Conservation (phyloP, 257 asterid species). For the Cordia subcordata region DNA sequence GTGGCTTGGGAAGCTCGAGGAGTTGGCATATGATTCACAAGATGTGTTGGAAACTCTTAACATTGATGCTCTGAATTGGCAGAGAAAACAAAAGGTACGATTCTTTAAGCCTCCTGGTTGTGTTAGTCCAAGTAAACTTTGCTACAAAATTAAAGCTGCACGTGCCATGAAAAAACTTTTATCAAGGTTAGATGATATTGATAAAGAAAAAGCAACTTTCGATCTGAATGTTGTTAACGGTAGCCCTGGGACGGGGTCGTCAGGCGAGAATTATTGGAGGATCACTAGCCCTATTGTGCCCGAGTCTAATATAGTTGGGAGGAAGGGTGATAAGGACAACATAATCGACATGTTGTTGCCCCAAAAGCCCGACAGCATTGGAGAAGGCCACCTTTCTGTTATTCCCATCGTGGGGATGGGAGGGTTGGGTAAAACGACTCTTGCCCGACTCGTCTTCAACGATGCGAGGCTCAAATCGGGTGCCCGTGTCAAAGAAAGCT, state of each 20-base stretch:
- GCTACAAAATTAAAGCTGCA: background rate
- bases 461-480: background rate
- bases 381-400: background rate
- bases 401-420: slow-evolving; percentile 11
- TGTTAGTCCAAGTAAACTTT: background rate
- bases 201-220: slow-evolving; percentile 4
- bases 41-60: too few species aligned
- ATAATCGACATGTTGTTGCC: background rate
- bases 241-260: background rate
- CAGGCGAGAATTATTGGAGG: too few species aligned
- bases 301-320: slow-evolving; percentile 5
- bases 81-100: too few species aligned
- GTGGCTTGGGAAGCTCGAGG: too few species aligned
- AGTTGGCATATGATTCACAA: too few species aligned
- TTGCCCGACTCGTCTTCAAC: slow-evolving; percentile 5
- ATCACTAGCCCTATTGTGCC: background rate
- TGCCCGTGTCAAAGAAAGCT: background rate
- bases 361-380: background rate
- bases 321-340: background rate
- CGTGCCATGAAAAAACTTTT: background rate
- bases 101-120: background rate
- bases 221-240: background rate
- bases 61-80: too few species aligned
- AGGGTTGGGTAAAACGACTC: slow-evolving; percentile 9
- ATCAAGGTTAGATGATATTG: background rate